Evolutionary conservation across 352 stramenopile genomes (phyloP).

Genomic region (Pythium folliculosum): DNA sequence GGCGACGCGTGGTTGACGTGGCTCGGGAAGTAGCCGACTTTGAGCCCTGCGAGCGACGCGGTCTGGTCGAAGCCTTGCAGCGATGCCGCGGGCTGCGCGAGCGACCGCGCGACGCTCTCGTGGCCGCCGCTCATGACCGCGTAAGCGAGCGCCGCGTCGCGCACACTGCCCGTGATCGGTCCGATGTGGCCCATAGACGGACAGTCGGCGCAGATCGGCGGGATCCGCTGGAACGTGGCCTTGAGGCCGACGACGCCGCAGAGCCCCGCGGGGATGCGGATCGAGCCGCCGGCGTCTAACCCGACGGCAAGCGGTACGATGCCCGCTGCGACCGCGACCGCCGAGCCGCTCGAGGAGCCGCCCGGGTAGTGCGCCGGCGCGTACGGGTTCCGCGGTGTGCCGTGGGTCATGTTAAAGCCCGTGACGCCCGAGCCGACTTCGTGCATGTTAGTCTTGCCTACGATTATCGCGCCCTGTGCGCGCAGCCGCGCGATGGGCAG

Average conservation of each 20-base stretch:
- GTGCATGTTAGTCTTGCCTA: constrained; percentile 91
- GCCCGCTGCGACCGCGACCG: constrained; percentile 84
- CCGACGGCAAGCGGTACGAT: constrained; percentile 89
- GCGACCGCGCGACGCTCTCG: constrained; percentile 42
- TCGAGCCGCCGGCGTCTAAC: constrained; percentile 87
- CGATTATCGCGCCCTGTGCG: constrained; percentile 78
- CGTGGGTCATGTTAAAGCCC: constrained; percentile 80
- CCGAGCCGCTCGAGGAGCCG: constrained; percentile 90
- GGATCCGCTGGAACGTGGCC: constrained; percentile 79
- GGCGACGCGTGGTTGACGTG: constrained; percentile 75
- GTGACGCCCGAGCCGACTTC: constrained; percentile 78
- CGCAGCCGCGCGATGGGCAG: constrained; percentile 60
- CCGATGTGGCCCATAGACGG: constrained; percentile 78
- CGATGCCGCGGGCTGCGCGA: constrained; percentile 50
- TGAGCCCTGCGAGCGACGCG: constrained; percentile 59
- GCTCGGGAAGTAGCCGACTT: constrained; percentile 77
- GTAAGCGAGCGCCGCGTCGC: constrained; percentile 84
- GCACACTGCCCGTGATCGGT: constrained; percentile 74
- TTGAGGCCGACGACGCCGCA: constrained; percentile 91
- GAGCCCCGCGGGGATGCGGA: constrained; percentile 88
- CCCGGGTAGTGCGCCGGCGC: constrained; percentile 83
- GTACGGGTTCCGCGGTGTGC: constrained; percentile 85
- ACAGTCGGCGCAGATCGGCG: constrained; percentile 51
- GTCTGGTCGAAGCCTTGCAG: constrained; percentile 60
- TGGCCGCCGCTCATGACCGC: constrained; percentile 76